A percentile compares a stretch with the other conserved stretches of the same genome.
phyloP scores from a whole-genome alignment of 768 basidiomycete genomes.

The Mycena epipterygia region DNA sequence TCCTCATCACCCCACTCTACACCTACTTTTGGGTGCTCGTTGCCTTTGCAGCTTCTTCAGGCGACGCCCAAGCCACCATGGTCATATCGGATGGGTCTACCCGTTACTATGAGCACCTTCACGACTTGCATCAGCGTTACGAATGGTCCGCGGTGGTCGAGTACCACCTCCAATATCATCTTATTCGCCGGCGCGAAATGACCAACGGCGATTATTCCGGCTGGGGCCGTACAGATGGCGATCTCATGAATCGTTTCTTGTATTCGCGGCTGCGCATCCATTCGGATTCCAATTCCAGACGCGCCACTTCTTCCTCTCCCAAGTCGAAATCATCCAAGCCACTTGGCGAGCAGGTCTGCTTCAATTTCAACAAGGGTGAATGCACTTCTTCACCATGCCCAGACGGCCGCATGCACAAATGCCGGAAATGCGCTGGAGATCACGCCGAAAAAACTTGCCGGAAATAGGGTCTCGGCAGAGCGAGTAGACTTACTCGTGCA shows the following conservation, averaged over 20 bases:
- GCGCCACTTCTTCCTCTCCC: neutral
- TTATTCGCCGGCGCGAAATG: neutral
- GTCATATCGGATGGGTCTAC: neutral
- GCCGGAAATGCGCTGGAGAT: neutral
- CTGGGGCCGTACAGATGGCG: neutral
- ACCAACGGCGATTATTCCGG: neutral
- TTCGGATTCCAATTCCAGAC: neutral
- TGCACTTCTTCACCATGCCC: neutral
- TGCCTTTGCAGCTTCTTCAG: neutral
- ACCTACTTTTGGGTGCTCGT: neutral
- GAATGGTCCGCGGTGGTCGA: neutral
- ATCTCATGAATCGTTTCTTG: neutral
- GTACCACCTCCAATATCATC: neutral
- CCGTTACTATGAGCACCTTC: neutral
- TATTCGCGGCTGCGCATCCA: neutral
- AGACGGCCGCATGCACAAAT: neutral
- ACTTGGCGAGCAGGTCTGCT: neutral
- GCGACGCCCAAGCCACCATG: neutral
- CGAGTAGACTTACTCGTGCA: neutral
- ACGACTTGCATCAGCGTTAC: neutral
- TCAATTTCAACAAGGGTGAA: neutral
- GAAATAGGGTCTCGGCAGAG: neutral
- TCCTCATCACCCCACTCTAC: neutral
- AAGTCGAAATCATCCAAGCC: neutral
- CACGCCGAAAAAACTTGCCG: neutral